Evolutionary conservation across 2,329 filamentous ascomycete species (phyloP).

Genomic region (Thyridium curvatum): DNA sequence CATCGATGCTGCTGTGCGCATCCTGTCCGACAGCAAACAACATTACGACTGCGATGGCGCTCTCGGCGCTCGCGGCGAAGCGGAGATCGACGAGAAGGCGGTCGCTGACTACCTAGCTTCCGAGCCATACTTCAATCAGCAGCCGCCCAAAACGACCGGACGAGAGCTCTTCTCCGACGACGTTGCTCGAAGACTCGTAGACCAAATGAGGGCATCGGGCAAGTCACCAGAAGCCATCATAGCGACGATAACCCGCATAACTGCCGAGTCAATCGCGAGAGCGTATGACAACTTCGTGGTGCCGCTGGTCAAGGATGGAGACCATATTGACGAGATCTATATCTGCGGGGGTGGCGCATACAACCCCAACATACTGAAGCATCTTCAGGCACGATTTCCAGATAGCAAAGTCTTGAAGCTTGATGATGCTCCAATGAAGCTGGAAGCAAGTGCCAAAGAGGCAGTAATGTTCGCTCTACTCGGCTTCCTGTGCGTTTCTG

Average conservation of each 20-base stretch:
- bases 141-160: slow-evolving; percentile 40
- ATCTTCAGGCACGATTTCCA: slow-evolving; percentile 32
- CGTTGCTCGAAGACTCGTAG: slow-evolving; percentile 35
- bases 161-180: slow-evolving; percentile 45
- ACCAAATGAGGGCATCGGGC: slow-evolving; percentile 27
- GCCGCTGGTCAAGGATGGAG: neutral
- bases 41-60: slow-evolving; percentile 23
- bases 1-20: slow-evolving; percentile 16
- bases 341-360: slow-evolving; percentile 40
- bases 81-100: slow-evolving; percentile 27
- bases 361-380: slow-evolving; percentile 38
- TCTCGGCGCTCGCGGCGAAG: slow-evolving; percentile 31
- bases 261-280: slow-evolving; percentile 37
- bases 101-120: slow-evolving; percentile 33
- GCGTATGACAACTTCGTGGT: slow-evolving; percentile 4
- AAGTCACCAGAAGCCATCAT: slow-evolving; percentile 36
- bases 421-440: slow-evolving; percentile 17
- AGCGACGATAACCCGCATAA: slow-evolving; percentile 44
- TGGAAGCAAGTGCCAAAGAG: slow-evolving; percentile 40
- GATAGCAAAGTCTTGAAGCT: slow-evolving; percentile 22
- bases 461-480: slow-evolving; percentile 36
- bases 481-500: slow-evolving; percentile 22
- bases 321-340: slow-evolving; percentile 37
- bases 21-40: slow-evolving; percentile 6
- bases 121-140: slow-evolving; percentile 32